A percentile compares a stretch with the other conserved stretches of the same genome.
Evolutionary conservation across 805 yeast species (phyloP).

Genomic region (Cyberlindnera euphorbiiphila): DNA sequence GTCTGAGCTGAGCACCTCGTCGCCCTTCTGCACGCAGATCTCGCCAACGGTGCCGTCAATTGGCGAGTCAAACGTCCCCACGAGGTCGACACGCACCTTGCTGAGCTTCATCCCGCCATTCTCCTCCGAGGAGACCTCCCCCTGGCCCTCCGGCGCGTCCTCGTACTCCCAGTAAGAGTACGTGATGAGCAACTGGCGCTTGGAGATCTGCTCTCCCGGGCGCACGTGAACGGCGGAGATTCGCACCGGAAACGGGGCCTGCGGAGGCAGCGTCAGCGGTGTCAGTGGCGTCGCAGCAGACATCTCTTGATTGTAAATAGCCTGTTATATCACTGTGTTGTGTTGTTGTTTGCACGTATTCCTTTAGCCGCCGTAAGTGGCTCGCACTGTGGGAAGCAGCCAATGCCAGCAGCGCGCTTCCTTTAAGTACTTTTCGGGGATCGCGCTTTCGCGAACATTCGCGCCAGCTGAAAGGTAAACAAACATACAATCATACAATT

Average conservation of each 20-base stretch:
- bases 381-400: too few species aligned
- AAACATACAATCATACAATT: too few species aligned
- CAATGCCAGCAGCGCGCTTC: too few species aligned
- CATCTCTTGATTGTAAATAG: slow-evolving; percentile 17
- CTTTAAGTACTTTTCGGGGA: too few species aligned
- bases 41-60: slow-evolving; percentile 61
- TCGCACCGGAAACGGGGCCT: slow-evolving; percentile 38
- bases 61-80: slow-evolving; percentile 81
- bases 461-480: too few species aligned
- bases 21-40: slow-evolving; percentile 52
- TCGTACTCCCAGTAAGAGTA: slow-evolving; percentile 46
- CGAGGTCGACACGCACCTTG: slow-evolving; percentile 53
- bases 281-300: slow-evolving; percentile 24
- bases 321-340: not conserved
- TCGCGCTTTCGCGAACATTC: too few species aligned
- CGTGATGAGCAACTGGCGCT: slow-evolving; percentile 34
- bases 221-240: slow-evolving; percentile 32
- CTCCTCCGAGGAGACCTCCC: slow-evolving; percentile 24
- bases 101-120: slow-evolving; percentile 18
- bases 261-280: slow-evolving; percentile 22
- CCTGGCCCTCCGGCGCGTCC: slow-evolving; percentile 28
- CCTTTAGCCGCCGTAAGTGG: not conserved
- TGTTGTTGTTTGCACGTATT: too few species aligned
- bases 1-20: slow-evolving; percentile 46
- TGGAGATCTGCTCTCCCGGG: slow-evolving; percentile 32